Evolutionary conservation across 805 yeast genomes (phyloP).

Genomic region (Helenozyma baotianmanensis): DNA sequence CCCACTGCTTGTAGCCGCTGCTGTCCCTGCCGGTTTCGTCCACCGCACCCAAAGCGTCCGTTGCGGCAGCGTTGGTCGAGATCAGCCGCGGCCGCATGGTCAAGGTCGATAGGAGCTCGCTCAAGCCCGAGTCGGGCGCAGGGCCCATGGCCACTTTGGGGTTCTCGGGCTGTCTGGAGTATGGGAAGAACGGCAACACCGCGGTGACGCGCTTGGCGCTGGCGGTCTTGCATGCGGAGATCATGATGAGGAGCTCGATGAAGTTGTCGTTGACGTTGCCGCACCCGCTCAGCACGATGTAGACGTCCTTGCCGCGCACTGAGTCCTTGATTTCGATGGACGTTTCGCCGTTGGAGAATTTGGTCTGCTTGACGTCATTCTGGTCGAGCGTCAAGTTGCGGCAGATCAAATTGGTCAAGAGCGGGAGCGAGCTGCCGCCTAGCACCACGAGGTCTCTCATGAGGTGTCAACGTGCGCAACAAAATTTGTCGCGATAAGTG

Average conservation of each 20-base stretch:
- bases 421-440: slow-evolving; percentile 89
- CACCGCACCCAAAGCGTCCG: slow-evolving; percentile 26
- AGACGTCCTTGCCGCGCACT: slow-evolving; percentile 95
- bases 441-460: slow-evolving; percentile 86
- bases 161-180: slow-evolving; percentile 92
- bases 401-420: slow-evolving; percentile 70
- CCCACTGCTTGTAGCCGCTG: slow-evolving; percentile 87
- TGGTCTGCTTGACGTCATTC: slow-evolving; percentile 60
- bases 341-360: slow-evolving; percentile 88
- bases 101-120: slow-evolving; percentile 8
- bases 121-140: slow-evolving; percentile 8
- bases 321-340: slow-evolving; percentile 80
- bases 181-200: slow-evolving; percentile 89
- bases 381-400: slow-evolving; percentile 67
- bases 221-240: slow-evolving; percentile 91
- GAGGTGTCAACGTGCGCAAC: slow-evolving; percentile 6
- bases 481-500: neutral
- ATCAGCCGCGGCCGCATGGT: slow-evolving; percentile 20
- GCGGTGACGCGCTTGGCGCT: slow-evolving; percentile 87
- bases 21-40: slow-evolving; percentile 41
- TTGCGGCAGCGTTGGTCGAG: slow-evolving; percentile 30
- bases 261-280: slow-evolving; percentile 86
- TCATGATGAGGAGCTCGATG: slow-evolving; percentile 74
- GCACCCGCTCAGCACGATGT: slow-evolving; percentile 80
- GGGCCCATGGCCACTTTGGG: slow-evolving; percentile 38